Evolutionary conservation across 2,329 filamentous ascomycete species (phyloP).

Genomic region (Bipolaris gigantea): DNA sequence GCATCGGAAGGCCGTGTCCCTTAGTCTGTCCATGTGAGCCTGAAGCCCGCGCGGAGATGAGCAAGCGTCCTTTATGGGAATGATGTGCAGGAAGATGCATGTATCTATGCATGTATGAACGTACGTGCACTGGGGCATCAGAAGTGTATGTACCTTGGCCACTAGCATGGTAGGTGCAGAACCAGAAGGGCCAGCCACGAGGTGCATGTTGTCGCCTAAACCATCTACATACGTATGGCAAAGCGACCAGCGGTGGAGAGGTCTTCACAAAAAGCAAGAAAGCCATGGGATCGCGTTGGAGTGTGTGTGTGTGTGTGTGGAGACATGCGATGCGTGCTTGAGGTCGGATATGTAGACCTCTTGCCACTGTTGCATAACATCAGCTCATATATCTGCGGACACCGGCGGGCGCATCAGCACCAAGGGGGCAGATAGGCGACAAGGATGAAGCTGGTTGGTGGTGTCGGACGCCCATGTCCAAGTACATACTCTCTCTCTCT

Average conservation of each 20-base stretch:
- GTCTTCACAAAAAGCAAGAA: neutral
- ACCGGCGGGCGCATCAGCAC: neutral
- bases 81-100: neutral
- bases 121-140: neutral
- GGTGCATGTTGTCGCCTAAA: neutral
- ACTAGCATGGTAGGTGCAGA: neutral
- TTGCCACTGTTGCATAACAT: conserved; percentile 1
- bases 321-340: neutral
- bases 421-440: neutral
- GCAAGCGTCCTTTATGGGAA: neutral
- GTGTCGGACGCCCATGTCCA: no score
- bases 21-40: neutral
- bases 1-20: neutral
- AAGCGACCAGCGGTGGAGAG: neutral
- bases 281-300: neutral
- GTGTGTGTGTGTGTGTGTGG: neutral
- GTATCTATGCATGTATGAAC: neutral
- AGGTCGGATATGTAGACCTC: neutral
- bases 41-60: neutral
- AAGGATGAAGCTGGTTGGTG: neutral
- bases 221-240: neutral
- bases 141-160: neutral
- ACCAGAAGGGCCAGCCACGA: neutral
- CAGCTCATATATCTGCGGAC: neutral
- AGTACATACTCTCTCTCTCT: neutral